A percentile compares a stretch with the other conserved stretches of the same genome.
Conservation (phyloP, 257 asterid genomes). For the Buddleja alternifolia region DNA sequence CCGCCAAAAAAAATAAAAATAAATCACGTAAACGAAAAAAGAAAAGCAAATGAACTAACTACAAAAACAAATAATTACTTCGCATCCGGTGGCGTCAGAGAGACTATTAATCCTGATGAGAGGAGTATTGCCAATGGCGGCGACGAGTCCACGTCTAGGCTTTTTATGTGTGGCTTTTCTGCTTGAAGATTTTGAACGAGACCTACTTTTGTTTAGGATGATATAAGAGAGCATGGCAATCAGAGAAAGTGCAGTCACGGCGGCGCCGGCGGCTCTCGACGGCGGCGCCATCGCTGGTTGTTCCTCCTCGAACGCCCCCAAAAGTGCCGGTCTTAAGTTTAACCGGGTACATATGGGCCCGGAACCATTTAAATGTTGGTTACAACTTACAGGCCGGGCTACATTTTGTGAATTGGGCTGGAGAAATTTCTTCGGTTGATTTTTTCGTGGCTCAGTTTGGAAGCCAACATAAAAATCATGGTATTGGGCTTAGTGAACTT, state of each 20-base stretch:
- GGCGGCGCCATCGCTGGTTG: slow-evolving; percentile 52
- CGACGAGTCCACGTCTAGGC: slow-evolving; percentile 67
- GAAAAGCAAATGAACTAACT: not conserved
- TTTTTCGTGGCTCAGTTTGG: too few relatives aligned
- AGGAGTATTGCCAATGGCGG: slow-evolving; percentile 93
- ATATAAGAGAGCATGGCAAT: slow-evolving; percentile 57
- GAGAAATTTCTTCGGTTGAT: too few relatives aligned
- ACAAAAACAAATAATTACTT: slow-evolving; percentile 41
- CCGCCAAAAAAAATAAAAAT: not conserved
- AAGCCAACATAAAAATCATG: too few relatives aligned
- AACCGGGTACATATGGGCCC: not conserved
- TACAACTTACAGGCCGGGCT: too few relatives aligned
- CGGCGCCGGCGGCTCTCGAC: slow-evolving; percentile 53
- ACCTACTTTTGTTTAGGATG: slow-evolving; percentile 31
- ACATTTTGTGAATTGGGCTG: too few relatives aligned
- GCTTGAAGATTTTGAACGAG: slow-evolving; percentile 40
- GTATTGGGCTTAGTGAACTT: too few relatives aligned
- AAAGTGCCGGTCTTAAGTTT: not conserved
- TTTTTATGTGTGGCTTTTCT: slow-evolving; percentile 33
- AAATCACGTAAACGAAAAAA: not conserved
- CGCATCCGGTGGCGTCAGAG: slow-evolving; percentile 92
- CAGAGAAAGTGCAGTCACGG: slow-evolving; percentile 57
- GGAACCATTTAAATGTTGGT: not conserved
- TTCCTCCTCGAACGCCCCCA: slow-evolving; percentile 4
- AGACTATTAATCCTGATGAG: slow-evolving; percentile 89